Evolutionary conservation across 345 rosid genomes (phyloP), one percentile per base, ranked within the genome.

Genomic region (Nephelium lappaceum): DNA sequence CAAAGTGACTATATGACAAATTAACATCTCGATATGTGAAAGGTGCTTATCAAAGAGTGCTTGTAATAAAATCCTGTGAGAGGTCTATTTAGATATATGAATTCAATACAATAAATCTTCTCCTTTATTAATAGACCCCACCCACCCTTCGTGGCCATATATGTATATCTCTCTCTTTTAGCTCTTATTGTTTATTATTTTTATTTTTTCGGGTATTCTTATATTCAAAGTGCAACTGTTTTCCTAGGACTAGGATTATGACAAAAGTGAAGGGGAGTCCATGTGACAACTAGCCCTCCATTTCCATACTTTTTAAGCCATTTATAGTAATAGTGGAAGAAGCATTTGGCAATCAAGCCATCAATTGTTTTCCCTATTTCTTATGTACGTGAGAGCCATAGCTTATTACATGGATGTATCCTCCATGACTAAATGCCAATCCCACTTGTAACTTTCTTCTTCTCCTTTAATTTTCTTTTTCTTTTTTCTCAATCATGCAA

Each of bases 261-360:
- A 72, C 55, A 81, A 72, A 81, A 69, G 67, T 76, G 62, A 76
- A 63, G 49, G 68, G 36, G 36, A 72, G 71, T 51, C 62, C 75
- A 77, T 61, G 81, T 51, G 73, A 77, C 58, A 67, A 27, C 53
- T 67, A 42, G 43, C 71, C 55, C 24, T 43, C 65, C 49, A 73
- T 64, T n/a, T n/a, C 11, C 24, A 36, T 53, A 67, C 64, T 76
- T 57, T 24, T 23, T 16, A 62, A 67, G 11, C 39, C 45, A 58
- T 61, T 25, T 77, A 11, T 68, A 42, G 74, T 43, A 69, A 25
- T 41, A 16, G 36, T 3, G 9, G 80, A 60, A 58, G 74, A 42
- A 69, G 80, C 74, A 68, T 57, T 53, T 41, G 67, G 58, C 67
- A 15, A 49, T 42, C 58, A 12, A 58, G 4, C 36, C 69, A 69